Evolutionary conservation across 2,329 filamentous ascomycete genomes (phyloP), one percentile per base, ranked within the genome.

Genomic region (Xylaria sp.): DNA sequence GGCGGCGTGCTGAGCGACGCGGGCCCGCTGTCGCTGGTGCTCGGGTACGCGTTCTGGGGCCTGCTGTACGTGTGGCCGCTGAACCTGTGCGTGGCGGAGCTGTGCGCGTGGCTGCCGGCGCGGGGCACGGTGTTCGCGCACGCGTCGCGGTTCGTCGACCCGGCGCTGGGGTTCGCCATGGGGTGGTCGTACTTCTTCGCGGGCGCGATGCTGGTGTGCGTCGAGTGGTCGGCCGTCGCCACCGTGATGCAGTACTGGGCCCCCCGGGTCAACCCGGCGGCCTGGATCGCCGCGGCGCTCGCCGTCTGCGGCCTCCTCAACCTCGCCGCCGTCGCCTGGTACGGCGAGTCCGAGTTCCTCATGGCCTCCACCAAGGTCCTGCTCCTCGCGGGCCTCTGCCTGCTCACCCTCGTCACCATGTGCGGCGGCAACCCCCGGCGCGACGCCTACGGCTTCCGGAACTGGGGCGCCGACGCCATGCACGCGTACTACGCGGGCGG

Each of bases 391-490:
- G 82, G 81, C 1, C 74, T 88, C 48, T 78, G 87, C 56, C 63
- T 74, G 57, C 85, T 80, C 66, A 86, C 84, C 2, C 83, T 87
- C 66, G 76, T 87, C 62, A 78, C 78, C 51, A 86, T 87, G 83
- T 67, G 86, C 4, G 84, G 83, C 8, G 84, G 82, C 16, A 87
- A 86, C 56, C 84, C 84, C 0, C 63, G 78, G 2, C 72, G 77
- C 20, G 81, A 84, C 59, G 70, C 78, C 2, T 83, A 79, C 60
- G 82, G 82, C 2, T 85, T 84, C 64, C 74, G 81, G 19, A 80
- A 78, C 60, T 81, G 78, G 61, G 48, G 46, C 39, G 54, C 54
- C 40, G 50, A 58, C 46, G 44, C 39, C 19, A 57, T 60, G 41
- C 52, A 56, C 44, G 29, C 43, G 19, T 63, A 56, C 51, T 52